phyloP scores from a whole-genome alignment of 163 green algal genomes.

The Chlorella variabilis region DNA sequence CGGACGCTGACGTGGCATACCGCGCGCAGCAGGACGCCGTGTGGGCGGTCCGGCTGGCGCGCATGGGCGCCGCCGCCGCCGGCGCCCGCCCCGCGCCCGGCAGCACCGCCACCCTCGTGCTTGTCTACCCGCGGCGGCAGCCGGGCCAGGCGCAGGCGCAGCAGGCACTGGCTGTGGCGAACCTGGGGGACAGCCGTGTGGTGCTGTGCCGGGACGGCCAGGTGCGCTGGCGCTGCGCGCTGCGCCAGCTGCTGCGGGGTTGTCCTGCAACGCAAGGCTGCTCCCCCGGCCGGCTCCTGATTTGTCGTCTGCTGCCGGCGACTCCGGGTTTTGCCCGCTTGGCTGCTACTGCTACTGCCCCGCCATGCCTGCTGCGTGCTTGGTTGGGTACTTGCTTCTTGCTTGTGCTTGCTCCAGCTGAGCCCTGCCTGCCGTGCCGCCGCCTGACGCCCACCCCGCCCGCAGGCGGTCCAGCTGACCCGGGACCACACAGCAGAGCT shows the following conservation, averaged over 20 bases:
- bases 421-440: neutral
- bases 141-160: neutral
- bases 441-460: neutral
- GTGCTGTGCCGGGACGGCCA: slow-evolving; percentile 74
- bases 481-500: slow-evolving; percentile 76
- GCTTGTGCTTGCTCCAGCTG: neutral
- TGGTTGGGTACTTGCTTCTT: neutral
- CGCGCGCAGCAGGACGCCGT: slow-evolving; percentile 36
- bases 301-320: too few relatives aligned
- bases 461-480: slow-evolving; percentile 62
- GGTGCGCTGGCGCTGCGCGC: slow-evolving; percentile 34
- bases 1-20: slow-evolving; percentile 28
- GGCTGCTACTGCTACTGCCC: too few relatives aligned
- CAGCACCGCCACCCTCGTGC: slow-evolving; percentile 75
- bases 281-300: too few relatives aligned
- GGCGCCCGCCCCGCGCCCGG: slow-evolving; percentile 66
- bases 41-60: slow-evolving; percentile 43
- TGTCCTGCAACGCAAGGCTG: too few relatives aligned
- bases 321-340: too few relatives aligned
- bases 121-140: slow-evolving; percentile 54
- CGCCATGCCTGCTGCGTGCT: neutral
- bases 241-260: neutral
- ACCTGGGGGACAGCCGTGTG: slow-evolving; percentile 90
- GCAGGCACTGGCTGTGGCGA: slow-evolving; percentile 75
- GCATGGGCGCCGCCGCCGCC: slow-evolving; percentile 45